A percentile compares a stretch with the other conserved stretches of the same genome.
Conservation (phyloP, 2,329 filamentous ascomycete species). For the Sporothrix globosa region DNA sequence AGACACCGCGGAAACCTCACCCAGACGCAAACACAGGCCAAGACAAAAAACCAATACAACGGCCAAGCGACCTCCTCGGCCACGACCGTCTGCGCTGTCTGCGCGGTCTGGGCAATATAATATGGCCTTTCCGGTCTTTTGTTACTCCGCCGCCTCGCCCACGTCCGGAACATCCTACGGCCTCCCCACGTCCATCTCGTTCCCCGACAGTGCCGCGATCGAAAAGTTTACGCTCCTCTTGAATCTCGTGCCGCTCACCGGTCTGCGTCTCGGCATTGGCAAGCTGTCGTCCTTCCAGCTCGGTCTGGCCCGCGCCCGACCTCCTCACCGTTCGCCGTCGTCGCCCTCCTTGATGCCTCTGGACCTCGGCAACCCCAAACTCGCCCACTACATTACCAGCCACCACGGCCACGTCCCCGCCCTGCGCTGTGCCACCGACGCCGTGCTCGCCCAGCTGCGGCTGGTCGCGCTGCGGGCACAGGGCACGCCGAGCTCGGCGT, state of each 20-base stretch:
- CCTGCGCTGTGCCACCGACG: slow-evolving; percentile 20
- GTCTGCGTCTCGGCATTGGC: slow-evolving; percentile 9
- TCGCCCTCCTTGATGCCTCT: background rate
- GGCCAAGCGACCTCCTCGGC: background rate
- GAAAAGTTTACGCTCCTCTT: slow-evolving; percentile 12
- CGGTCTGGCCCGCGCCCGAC: background rate
- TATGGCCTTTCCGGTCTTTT: background rate
- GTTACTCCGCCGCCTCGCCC: background rate
- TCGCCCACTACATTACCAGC: slow-evolving; percentile 12
- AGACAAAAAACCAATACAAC: background rate
- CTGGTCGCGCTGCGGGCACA: background rate
- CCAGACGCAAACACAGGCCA: background rate
- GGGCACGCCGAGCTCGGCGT: background rate
- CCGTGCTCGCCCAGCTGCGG: slow-evolving; percentile 15
- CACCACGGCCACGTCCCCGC: background rate
- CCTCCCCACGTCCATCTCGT: slow-evolving; percentile 1
- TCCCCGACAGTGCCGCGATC: slow-evolving; percentile 2
- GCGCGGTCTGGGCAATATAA: background rate
- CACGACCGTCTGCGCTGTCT: background rate
- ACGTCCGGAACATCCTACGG: background rate
- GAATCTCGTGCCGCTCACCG: slow-evolving; percentile 8
- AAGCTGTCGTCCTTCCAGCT: slow-evolving; percentile 13
- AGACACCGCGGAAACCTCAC: background rate
- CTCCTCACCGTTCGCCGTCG: background rate
- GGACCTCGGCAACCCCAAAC: slow-evolving; percentile 16